A percentile compares a stretch with the other conserved stretches of the same genome.
phyloP scores from a whole-genome alignment of 805 yeast genomes.

The Barnettozyma populi region DNA sequence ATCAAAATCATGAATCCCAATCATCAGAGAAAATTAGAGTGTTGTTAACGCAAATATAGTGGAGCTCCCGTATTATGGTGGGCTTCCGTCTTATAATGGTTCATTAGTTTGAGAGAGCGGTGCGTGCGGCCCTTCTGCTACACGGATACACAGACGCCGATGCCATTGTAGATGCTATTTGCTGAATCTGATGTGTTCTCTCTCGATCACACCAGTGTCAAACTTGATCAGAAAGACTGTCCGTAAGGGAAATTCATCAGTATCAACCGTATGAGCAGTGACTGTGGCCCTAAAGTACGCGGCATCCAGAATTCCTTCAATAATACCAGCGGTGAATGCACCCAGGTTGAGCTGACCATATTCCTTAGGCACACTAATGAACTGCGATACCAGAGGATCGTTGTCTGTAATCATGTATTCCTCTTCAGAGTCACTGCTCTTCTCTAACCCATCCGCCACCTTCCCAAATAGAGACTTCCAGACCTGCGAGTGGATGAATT shows the following conservation, averaged over 20 bases:
- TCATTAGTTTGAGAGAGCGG: too few relatives aligned
- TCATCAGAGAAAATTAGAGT: too few relatives aligned
- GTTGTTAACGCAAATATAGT: too few relatives aligned
- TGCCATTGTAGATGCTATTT: constrained; percentile 8
- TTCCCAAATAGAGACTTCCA: constrained; percentile 75
- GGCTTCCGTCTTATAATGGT: too few relatives aligned
- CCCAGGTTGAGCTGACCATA: constrained; percentile 72
- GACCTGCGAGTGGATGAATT: constrained; percentile 64
- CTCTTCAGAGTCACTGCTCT: constrained; percentile 59
- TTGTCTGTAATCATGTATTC: constrained; percentile 63
- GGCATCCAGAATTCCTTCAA: constrained; percentile 76
- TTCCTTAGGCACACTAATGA: constrained; percentile 73
- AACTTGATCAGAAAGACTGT: constrained; percentile 77
- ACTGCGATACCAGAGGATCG: constrained; percentile 64
- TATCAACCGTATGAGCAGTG: constrained; percentile 75
- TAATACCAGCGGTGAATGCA: constrained; percentile 79
- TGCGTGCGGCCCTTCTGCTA: too few relatives aligned
- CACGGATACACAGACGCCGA: neutral
- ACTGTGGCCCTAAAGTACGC: constrained; percentile 70
- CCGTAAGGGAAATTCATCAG: constrained; percentile 50
- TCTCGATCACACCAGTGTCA: constrained; percentile 47
- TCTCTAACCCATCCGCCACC: constrained; percentile 69
- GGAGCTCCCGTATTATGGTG: too few relatives aligned
- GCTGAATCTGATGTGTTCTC: constrained; percentile 45
- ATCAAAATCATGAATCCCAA: too few relatives aligned